Evolutionary conservation across 768 basidiomycete genomes (phyloP).

Genomic region (Neoboletus magnificus): DNA sequence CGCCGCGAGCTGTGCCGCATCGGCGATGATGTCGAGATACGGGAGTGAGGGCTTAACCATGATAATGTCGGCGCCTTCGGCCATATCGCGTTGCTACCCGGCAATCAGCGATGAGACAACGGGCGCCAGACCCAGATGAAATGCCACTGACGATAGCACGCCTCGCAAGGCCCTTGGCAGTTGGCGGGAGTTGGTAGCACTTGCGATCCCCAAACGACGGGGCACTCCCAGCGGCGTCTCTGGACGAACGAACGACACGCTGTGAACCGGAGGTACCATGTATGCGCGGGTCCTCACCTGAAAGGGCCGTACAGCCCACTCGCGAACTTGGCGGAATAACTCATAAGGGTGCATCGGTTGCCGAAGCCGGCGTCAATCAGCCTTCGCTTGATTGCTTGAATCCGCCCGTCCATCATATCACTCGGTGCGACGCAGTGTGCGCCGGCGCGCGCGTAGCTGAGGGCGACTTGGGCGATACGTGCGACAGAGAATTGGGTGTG

Average conservation of each 20-base stretch:
- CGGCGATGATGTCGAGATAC: constrained; percentile 94
- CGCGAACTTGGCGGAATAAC: constrained; percentile 97
- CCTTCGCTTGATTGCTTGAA: constrained; percentile 82
- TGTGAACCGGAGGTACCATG: background rate
- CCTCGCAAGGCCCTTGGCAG: constrained; percentile 83
- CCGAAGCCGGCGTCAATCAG: constrained; percentile 82
- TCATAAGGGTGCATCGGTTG: constrained; percentile 91
- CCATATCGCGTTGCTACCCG: constrained; percentile 74
- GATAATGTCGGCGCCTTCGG: constrained; percentile 95
- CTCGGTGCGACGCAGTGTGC: constrained; percentile 98
- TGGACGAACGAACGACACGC: constrained; percentile 27
- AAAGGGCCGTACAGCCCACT: constrained; percentile 95
- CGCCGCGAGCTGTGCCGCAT: constrained; percentile 75
- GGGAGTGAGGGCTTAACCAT: constrained; percentile 98
- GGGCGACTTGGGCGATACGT: constrained; percentile 90
- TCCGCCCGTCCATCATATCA: constrained; percentile 99
- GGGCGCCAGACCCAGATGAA: background rate
- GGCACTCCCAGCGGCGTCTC: constrained; percentile 96
- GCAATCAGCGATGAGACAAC: background rate
- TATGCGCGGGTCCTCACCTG: constrained; percentile 48
- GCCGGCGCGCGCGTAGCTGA: constrained; percentile 91
- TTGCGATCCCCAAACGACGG: constrained; percentile 94
- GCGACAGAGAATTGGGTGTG: constrained; percentile 71
- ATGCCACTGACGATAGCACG: constrained; percentile 79
- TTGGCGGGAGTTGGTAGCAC: constrained; percentile 95